Conservation (phyloP, 192 early-diverging fungal genomes). For the Chytriomyces hyalinus region DNA sequence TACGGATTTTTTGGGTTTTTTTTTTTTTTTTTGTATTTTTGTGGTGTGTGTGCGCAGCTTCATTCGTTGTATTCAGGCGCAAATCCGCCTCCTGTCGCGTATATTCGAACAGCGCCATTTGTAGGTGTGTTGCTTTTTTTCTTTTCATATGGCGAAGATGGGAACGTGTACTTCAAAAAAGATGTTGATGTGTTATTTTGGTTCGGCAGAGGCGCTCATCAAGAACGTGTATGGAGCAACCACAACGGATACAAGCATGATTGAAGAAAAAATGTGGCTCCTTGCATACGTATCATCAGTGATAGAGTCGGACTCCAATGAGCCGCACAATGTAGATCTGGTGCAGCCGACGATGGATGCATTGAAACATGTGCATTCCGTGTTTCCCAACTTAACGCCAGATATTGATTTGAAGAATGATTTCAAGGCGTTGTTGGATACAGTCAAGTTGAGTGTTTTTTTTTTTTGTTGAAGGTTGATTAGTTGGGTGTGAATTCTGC, state of each 20-base stretch:
- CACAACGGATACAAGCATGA: slow-evolving; percentile 17
- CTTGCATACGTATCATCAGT: slow-evolving; percentile 26
- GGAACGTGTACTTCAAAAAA: not conserved
- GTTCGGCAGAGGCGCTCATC: slow-evolving; percentile 21
- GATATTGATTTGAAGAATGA: slow-evolving; percentile 32
- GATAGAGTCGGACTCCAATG: not conserved
- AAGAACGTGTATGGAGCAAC: slow-evolving; percentile 28
- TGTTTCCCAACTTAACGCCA: slow-evolving; percentile 28
- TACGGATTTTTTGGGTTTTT: too few relatives aligned
- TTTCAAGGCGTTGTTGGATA: slow-evolving; percentile 23
- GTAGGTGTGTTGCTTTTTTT: not conserved
- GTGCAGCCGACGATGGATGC: slow-evolving; percentile 16
- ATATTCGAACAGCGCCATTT: slow-evolving; percentile 10
- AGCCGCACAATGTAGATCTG: not conserved
- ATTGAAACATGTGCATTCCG: slow-evolving; percentile 1
- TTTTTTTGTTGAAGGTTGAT: not conserved
- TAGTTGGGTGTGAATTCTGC: not conserved
- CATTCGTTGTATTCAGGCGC: slow-evolving; percentile 16
- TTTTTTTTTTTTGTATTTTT: too few relatives aligned
- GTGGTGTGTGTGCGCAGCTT: too few relatives aligned
- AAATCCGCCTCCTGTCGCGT: slow-evolving; percentile 9
- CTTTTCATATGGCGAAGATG: too few relatives aligned
- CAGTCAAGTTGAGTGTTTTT: slow-evolving; percentile 7
- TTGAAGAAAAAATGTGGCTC: slow-evolving; percentile 36
- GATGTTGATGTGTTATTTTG: too few relatives aligned